These are phyloP conservation scores for Delonix regia DNA, from an alignment of 306 rosid genomes.

Conservation along the genomic window DNA sequence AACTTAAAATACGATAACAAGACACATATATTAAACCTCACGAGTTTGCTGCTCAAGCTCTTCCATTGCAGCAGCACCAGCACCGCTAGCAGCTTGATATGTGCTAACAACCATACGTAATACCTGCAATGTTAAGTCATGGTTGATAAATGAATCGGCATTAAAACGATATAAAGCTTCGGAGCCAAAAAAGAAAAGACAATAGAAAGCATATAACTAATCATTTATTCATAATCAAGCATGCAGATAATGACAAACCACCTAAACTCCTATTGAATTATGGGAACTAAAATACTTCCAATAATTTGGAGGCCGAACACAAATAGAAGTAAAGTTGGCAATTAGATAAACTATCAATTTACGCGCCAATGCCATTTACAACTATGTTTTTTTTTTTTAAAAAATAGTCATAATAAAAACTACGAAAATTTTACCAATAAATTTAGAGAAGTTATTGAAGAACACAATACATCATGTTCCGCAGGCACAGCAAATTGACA, in stretches of 20 bases:
- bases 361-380: neutral
- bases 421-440: neutral
- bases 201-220: neutral
- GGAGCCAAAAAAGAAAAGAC: too few species aligned
- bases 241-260: neutral
- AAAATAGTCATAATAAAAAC: neutral
- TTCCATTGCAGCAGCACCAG: conserved; percentile 98
- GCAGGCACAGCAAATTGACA: neutral
- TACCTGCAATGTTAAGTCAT: conserved; percentile 56
- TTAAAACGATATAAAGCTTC: neutral
- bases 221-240: conserved; percentile 4
- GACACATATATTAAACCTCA: conserved; percentile 58
- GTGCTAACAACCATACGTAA: conserved; percentile 93
- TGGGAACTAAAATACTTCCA: neutral
- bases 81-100: conserved; percentile 98
- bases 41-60: conserved; percentile 94
- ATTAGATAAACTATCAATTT: neutral
- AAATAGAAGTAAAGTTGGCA: neutral
- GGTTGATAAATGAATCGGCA: neutral
- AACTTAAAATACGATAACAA: conserved; percentile 12
- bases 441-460: neutral
- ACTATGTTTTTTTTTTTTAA: neutral
- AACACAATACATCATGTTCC: neutral
- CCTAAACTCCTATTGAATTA: neutral
- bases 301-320: neutral